Conservation (phyloP, 441 rosid species). For the Mallotus japonicus region DNA sequence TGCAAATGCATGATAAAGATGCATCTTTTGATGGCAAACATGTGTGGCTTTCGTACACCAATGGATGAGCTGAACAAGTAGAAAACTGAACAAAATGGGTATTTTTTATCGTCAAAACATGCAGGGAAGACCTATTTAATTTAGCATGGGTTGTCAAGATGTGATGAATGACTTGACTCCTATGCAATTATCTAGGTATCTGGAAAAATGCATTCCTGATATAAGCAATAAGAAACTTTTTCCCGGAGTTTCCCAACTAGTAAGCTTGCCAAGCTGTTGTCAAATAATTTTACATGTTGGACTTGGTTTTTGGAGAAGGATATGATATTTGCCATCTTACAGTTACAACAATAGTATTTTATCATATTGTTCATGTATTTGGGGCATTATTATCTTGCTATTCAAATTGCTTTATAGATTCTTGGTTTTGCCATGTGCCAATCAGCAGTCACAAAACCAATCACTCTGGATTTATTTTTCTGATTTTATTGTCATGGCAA, state of each 20-base stretch:
- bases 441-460: not conserved
- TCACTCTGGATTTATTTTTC: not conserved
- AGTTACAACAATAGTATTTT: not conserved
- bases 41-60: not conserved
- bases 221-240: not conserved
- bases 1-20: not conserved
- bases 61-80: not conserved
- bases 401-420: not conserved
- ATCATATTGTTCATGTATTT: not conserved
- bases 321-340: not conserved
- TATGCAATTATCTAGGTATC: not conserved
- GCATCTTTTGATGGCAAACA: not conserved
- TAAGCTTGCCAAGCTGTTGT: not conserved
- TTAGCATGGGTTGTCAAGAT: not conserved
- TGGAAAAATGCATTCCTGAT: not conserved
- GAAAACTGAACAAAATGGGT: not conserved
- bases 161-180: not conserved
- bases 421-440: not conserved
- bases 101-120: not conserved
- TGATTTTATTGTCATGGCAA: no score
- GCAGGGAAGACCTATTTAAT: no score
- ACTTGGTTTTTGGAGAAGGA: not conserved
- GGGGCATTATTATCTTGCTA: not conserved
- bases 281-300: not conserved
- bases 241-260: not conserved